Percentiles rank a stretch among this genome's conserved stretches.
Conservation (phyloP, 179 eudicot genomes). For the Camellia oleifera region DNA sequence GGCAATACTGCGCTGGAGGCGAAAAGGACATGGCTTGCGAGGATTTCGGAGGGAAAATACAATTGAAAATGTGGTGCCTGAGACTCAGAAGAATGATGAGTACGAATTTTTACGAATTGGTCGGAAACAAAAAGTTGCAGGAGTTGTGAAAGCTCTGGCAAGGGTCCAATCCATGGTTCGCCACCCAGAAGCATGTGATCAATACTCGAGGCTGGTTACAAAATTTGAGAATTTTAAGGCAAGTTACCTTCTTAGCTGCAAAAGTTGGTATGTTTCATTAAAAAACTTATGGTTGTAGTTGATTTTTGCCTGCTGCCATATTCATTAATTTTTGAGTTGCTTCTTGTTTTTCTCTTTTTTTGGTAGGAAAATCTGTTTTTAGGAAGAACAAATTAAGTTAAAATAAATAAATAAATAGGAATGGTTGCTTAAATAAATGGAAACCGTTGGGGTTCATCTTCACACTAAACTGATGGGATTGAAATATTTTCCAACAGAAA, state of each 20-base stretch:
- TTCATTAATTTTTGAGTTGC: no score
- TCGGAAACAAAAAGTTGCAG: conserved; percentile 62
- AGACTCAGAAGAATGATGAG: conserved; percentile 53
- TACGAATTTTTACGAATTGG: conserved; percentile 73
- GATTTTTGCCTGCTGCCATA: no score
- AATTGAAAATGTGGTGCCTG: conserved; percentile 24
- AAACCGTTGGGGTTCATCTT: no score
- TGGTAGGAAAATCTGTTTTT: no score
- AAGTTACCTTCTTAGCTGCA: neutral
- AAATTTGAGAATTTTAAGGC: conserved; percentile 16
- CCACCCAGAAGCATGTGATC: conserved; percentile 79
- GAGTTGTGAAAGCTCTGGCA: conserved; percentile 70
- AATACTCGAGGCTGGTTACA: conserved; percentile 69
- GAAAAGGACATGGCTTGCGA: conserved; percentile 74
- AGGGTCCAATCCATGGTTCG: conserved; percentile 90
- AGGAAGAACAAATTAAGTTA: no score
- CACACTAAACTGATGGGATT: no score
- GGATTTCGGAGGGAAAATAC: conserved; percentile 51
- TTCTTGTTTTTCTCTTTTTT: no score
- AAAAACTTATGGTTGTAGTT: no score
- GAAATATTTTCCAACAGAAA: no score
- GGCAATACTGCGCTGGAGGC: conserved; percentile 88
- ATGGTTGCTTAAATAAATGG: no score
- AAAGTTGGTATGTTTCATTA: neutral
- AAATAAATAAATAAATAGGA: no score